Evolutionary conservation across 345 rosid species (phyloP).

Genomic region (Raphanus raphanistrum): DNA sequence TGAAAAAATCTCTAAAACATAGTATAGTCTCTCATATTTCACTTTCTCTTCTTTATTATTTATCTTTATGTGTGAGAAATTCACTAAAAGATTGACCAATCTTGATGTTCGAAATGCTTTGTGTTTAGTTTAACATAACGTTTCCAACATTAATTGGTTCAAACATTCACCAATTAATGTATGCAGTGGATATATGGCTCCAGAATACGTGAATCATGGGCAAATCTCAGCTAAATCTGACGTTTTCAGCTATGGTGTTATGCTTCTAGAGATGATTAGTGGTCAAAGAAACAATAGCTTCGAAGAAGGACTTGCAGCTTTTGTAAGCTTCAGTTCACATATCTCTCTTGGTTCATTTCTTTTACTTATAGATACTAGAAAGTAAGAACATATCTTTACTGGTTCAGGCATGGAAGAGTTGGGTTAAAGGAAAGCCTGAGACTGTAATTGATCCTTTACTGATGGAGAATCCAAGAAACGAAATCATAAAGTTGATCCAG

Average conservation of each 20-base stretch:
- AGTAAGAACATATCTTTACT: not conserved
- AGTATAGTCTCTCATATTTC: too few relatives aligned
- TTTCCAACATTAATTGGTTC: too few relatives aligned
- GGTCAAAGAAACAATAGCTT: not conserved
- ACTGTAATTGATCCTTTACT: not conserved
- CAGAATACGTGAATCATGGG: not conserved
- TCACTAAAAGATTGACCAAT: too few relatives aligned
- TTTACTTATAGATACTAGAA: not conserved
- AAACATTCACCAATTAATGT: not conserved
- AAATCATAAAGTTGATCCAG: not conserved
- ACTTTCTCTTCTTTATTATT: too few relatives aligned
- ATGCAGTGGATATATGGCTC: conserved; percentile 3
- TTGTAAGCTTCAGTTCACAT: not conserved
- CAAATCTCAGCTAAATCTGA: not conserved
- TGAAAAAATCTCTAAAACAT: too few relatives aligned
- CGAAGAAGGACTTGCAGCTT: not conserved
- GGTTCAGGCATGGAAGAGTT: not conserved
- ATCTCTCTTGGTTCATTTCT: not conserved
- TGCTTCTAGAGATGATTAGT: not conserved
- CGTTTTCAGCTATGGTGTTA: not conserved
- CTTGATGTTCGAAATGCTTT: too few relatives aligned
- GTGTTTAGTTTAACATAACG: too few relatives aligned
- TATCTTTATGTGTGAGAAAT: too few relatives aligned
- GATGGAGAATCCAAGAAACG: not conserved
- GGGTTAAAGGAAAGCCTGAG: not conserved